Conservation (phyloP, 352 stramenopile species). For the Saprolegnia parasitica region DNA sequence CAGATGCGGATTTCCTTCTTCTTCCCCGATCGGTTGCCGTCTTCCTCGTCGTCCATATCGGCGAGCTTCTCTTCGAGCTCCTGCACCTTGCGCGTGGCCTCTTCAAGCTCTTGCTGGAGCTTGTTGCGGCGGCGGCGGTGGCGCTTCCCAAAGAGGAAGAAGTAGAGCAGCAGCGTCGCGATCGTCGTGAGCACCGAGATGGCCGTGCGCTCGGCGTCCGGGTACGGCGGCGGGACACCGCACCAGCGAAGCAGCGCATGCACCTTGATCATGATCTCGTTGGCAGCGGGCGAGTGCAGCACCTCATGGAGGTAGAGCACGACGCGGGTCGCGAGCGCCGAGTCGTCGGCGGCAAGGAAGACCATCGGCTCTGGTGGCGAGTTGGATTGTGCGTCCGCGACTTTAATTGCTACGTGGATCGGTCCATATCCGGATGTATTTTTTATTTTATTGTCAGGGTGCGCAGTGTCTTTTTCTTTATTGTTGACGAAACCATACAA, state of each 20-base stretch:
- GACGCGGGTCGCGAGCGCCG: conserved; percentile 48
- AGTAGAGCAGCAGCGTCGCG: conserved; percentile 81
- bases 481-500: conserved; percentile 9
- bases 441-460: neutral
- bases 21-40: conserved; percentile 37
- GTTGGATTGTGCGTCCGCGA: neutral
- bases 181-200: conserved; percentile 75
- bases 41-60: conserved; percentile 78
- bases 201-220: conserved; percentile 74
- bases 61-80: conserved; percentile 80
- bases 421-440: neutral
- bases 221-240: conserved; percentile 78
- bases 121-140: conserved; percentile 61
- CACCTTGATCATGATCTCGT: conserved; percentile 66
- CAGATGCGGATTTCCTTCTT: conserved; percentile 95
- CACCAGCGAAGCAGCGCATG: conserved; percentile 60
- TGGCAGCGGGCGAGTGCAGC: conserved; percentile 65
- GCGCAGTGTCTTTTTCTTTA: neutral
- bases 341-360: conserved; percentile 23
- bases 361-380: neutral
- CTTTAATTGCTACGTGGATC: neutral
- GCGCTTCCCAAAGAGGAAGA: conserved; percentile 84
- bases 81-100: conserved; percentile 75
- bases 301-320: conserved; percentile 73
- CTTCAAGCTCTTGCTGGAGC: conserved; percentile 69